Evolutionary conservation across 768 basidiomycete species (phyloP).

Genomic region (Lanmaoa pseudosensibilis): DNA sequence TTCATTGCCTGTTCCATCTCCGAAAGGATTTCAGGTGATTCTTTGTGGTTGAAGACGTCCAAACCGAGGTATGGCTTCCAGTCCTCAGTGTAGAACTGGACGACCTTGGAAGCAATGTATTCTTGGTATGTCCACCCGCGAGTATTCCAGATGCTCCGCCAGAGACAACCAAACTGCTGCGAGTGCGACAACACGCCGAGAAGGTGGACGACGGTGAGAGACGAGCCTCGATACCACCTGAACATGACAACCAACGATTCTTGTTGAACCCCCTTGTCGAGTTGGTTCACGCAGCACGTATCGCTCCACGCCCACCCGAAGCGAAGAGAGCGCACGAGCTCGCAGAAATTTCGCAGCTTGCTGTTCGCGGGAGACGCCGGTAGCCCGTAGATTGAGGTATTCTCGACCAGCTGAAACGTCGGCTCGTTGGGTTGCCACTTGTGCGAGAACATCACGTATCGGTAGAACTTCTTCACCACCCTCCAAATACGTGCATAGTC

Average conservation of each 20-base stretch:
- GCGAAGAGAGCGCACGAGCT: too few species aligned
- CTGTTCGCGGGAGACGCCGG: not conserved
- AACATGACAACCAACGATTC: conserved; percentile 16
- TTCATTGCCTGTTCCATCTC: not conserved
- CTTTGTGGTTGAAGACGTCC: conserved; percentile 7
- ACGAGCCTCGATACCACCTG: conserved; percentile 9
- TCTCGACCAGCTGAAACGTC: not conserved
- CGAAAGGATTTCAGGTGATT: not conserved
- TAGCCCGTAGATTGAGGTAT: not conserved
- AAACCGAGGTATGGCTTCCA: too few species aligned
- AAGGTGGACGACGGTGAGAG: too few species aligned
- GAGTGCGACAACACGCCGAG: too few species aligned
- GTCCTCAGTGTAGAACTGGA: too few species aligned
- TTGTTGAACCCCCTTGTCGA: not conserved
- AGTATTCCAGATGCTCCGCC: too few species aligned
- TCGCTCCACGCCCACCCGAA: too few species aligned
- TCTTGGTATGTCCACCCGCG: too few species aligned
- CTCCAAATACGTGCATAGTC: too few species aligned
- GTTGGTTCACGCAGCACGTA: conserved; percentile 11
- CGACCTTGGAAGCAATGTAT: too few species aligned
- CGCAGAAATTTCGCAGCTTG: conserved; percentile 2
- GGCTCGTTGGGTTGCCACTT: not conserved
- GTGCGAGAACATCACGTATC: conserved; percentile 8
- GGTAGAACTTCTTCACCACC: too few species aligned
- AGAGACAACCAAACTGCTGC: conserved; percentile 15